These are phyloP conservation scores for Candida tropicalis DNA, from an alignment of 1,139 yeast genomes.

Conservation along the genomic window DNA sequence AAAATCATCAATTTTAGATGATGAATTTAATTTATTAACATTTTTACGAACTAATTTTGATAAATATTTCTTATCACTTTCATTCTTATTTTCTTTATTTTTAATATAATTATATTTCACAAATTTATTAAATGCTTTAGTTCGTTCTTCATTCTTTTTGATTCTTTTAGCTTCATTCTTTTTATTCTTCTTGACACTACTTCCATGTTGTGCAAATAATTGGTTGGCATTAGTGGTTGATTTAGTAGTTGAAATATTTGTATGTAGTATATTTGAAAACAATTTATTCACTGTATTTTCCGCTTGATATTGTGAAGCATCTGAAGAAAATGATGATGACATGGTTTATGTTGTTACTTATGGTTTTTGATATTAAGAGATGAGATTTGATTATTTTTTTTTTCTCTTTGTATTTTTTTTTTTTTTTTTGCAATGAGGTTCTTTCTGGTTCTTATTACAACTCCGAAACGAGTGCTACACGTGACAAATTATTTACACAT, in stretches of 20 bases:
- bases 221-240: conserved; percentile 8
- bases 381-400: conserved; percentile 5
- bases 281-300: conserved; percentile 45
- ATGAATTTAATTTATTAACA: conserved; percentile 44
- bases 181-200: conserved; percentile 34
- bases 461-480: not conserved
- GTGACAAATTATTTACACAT: not conserved
- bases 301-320: conserved; percentile 36
- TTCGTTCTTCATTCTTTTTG: conserved; percentile 35
- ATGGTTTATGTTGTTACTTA: conserved; percentile 18
- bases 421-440: not conserved
- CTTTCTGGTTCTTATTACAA: not conserved
- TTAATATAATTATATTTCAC: conserved; percentile 57
- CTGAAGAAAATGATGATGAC: conserved; percentile 29
- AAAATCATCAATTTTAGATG: conserved; percentile 48
- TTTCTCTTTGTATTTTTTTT: conserved; percentile 2
- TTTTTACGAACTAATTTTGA: conserved; percentile 53
- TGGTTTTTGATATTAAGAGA: not conserved
- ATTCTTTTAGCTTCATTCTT: conserved; percentile 33
- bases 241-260: conserved; percentile 16
- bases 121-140: conserved; percentile 45
- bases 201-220: not conserved
- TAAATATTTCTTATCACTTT: conserved; percentile 51
- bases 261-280: conserved; percentile 45
- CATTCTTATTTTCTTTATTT: conserved; percentile 35